Percentiles rank a stretch among this genome's conserved stretches.
phyloP scores from a whole-genome alignment of 208 protist genomes.

The Cochliopodium minus region DNA sequence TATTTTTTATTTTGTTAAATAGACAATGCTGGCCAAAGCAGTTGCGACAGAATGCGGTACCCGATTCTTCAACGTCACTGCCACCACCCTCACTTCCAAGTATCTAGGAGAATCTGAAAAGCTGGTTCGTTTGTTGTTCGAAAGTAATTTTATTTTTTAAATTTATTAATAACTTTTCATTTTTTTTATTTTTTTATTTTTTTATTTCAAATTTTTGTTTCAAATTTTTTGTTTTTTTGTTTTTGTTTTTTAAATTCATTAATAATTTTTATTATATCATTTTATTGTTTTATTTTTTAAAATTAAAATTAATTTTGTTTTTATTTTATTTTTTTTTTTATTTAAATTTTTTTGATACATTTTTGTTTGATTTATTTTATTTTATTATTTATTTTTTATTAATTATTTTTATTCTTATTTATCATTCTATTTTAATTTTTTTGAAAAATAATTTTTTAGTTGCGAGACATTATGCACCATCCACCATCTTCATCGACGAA shows the following conservation, averaged over 20 bases:
- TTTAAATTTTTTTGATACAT: background rate
- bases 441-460: constrained; percentile 12
- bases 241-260: too few relatives aligned
- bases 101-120: constrained; percentile 93
- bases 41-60: constrained; percentile 83
- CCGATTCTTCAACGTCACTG: constrained; percentile 95
- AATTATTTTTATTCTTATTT: constrained; percentile 45
- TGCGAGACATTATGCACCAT: constrained; percentile 66
- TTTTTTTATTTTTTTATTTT: background rate
- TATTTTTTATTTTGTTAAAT: background rate
- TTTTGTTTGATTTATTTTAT: background rate
- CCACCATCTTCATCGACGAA: constrained; percentile 45
- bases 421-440: background rate
- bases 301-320: too few relatives aligned
- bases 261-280: too few relatives aligned
- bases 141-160: too few relatives aligned
- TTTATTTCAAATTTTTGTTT: too few relatives aligned
- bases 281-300: too few relatives aligned
- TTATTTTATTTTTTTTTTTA: too few relatives aligned
- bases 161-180: background rate
- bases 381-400: constrained; percentile 41
- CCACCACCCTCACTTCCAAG: constrained; percentile 82
- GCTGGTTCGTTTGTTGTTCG: constrained; percentile 76
- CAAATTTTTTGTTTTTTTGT: too few relatives aligned
- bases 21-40: constrained; percentile 83